Percentiles rank a stretch among this genome's conserved stretches.
These are phyloP conservation scores for Xylariomycetidae sp. DNA, from an alignment of 2,329 filamentous ascomycete species.

Conservation along the genomic window DNA sequence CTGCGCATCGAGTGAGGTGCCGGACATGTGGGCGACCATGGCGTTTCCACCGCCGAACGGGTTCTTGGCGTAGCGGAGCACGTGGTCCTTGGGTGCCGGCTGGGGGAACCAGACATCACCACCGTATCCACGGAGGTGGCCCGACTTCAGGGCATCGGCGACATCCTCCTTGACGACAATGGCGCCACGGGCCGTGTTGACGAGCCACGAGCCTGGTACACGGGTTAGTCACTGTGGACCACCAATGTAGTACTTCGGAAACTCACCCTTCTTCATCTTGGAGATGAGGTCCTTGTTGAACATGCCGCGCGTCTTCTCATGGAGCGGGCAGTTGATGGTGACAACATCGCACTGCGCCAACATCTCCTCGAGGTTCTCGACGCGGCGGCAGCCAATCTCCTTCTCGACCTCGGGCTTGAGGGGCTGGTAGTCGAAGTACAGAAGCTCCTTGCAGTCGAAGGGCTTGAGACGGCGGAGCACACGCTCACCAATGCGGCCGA, in stretches of 20 bases:
- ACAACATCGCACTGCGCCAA: slow-evolving; percentile 90
- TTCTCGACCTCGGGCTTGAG: slow-evolving; percentile 78
- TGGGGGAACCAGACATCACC: slow-evolving; percentile 97
- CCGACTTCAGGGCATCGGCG: slow-evolving; percentile 82
- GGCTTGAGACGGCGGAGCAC: slow-evolving; percentile 92
- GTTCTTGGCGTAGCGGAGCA: slow-evolving; percentile 87
- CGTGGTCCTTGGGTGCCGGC: slow-evolving; percentile 89
- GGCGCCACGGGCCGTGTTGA: slow-evolving; percentile 98
- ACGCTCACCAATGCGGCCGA: slow-evolving; percentile 96
- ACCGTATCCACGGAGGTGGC: slow-evolving; percentile 84
- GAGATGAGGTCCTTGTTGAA: slow-evolving; percentile 98
- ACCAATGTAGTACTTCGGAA: slow-evolving; percentile 1
- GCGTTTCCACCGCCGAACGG: slow-evolving; percentile 95
- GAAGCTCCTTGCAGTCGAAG: slow-evolving; percentile 98
- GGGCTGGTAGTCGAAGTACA: slow-evolving; percentile 99
- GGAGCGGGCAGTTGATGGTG: slow-evolving; percentile 98
- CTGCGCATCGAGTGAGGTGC: slow-evolving; percentile 97
- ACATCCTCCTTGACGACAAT: slow-evolving; percentile 99
- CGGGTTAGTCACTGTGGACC: neutral
- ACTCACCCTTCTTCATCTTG: slow-evolving; percentile 95
- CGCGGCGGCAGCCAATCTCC: slow-evolving; percentile 91
- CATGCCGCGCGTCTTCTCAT: slow-evolving; percentile 92
- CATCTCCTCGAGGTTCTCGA: slow-evolving; percentile 88
- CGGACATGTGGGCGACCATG: slow-evolving; percentile 98
- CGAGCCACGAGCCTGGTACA: slow-evolving; percentile 74